Evolutionary conservation across 257 asterid species (phyloP).

Genomic region (Misopates orontium): DNA sequence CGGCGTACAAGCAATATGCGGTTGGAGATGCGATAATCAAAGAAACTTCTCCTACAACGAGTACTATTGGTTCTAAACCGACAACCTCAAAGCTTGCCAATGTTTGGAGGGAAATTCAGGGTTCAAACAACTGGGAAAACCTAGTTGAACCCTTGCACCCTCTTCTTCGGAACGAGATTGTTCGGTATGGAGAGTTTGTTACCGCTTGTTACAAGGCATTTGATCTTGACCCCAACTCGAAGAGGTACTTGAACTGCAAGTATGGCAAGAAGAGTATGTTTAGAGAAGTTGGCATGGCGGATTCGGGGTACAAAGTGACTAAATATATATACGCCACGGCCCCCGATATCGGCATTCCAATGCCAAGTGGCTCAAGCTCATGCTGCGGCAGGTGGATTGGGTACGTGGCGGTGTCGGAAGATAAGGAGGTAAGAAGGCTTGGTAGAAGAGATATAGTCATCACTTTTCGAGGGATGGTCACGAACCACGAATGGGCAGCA

Average conservation of each 20-base stretch:
- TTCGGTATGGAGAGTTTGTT: slow-evolving; percentile 65
- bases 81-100: slow-evolving; percentile 28
- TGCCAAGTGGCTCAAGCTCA: slow-evolving; percentile 12
- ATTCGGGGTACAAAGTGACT: slow-evolving; percentile 53
- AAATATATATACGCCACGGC: slow-evolving; percentile 62
- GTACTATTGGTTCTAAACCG: no score
- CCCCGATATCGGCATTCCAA: slow-evolving; percentile 41
- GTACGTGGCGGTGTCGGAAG: slow-evolving; percentile 48
- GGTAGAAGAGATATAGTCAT: slow-evolving; percentile 63
- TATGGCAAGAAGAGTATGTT: slow-evolving; percentile 45
- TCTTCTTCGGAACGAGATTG: slow-evolving; percentile 48
- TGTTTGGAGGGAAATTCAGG: slow-evolving; percentile 62
- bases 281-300: slow-evolving; percentile 42
- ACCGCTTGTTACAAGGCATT: slow-evolving; percentile 66
- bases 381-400: slow-evolving; percentile 57
- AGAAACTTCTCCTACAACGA: neutral
- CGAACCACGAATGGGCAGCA: slow-evolving; percentile 59
- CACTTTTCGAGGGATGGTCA: slow-evolving; percentile 63
- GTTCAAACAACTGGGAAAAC: slow-evolving; percentile 54
- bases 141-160: slow-evolving; percentile 57
- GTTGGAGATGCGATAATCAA: no score
- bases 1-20: neutral
- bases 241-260: slow-evolving; percentile 65
- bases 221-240: slow-evolving; percentile 57
- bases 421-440: slow-evolving; percentile 30